Percentiles rank a stretch among this genome's conserved stretches.
These are phyloP conservation scores for Wakefieldia striispora DNA, from an alignment of 768 basidiomycete species.

Conservation along the genomic window DNA sequence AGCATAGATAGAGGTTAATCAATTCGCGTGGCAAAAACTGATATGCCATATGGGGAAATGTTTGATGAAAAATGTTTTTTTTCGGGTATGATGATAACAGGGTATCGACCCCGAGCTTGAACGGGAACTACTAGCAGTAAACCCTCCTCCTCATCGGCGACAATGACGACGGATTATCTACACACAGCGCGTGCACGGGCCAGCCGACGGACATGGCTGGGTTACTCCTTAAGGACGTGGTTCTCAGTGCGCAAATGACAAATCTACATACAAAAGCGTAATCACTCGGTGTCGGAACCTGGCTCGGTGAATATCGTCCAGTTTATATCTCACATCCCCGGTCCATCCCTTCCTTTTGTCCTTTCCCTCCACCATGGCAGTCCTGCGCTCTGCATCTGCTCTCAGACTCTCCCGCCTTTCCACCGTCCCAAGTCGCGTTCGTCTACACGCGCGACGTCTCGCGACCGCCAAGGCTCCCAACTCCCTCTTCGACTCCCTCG, in stretches of 20 bases:
- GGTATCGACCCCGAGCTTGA: conserved; percentile 28
- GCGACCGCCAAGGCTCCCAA: conserved; percentile 60
- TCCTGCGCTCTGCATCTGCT: conserved; percentile 27
- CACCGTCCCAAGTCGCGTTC: conserved; percentile 15
- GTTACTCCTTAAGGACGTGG: conserved; percentile 4
- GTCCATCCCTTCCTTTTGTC: conserved; percentile 17
- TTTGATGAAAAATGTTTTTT: conserved; percentile 23
- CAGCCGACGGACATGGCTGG: conserved; percentile 1
- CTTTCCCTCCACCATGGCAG: conserved; percentile 26
- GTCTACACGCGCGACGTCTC: conserved; percentile 38
- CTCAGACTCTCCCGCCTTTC: conserved; percentile 19
- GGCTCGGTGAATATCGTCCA: conserved; percentile 39
- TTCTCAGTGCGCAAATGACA: conserved; percentile 14
- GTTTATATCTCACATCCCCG: conserved; percentile 21
- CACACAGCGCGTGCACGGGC: not conserved
- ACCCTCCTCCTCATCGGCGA: conserved; percentile 6
- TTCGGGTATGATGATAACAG: not conserved
- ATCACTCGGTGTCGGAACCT: conserved; percentile 38
- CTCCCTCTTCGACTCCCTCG: conserved; percentile 79
- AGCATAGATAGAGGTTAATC: conserved; percentile 22
- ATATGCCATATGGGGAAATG: conserved; percentile 18
- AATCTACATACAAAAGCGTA: conserved; percentile 26
- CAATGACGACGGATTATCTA: not conserved
- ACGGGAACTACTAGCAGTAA: not conserved
- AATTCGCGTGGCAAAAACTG: conserved; percentile 12